Conservation (phyloP, 2,329 filamentous ascomycete genomes). For the Zymoseptoria ardabiliae region DNA sequence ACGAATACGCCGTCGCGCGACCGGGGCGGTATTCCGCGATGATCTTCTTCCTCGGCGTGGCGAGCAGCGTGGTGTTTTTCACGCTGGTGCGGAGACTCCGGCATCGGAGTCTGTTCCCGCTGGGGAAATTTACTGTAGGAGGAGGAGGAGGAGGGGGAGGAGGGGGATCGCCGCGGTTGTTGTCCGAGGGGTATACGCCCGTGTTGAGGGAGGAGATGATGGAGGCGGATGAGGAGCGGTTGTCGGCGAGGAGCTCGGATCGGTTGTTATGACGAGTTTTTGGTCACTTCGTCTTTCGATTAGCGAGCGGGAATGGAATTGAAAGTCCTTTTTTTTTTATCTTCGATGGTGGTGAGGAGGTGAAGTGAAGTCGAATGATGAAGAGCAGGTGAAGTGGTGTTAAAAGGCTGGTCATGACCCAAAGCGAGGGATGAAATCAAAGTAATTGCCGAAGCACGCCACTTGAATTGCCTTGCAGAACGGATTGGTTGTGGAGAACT, state of each 20-base stretch:
- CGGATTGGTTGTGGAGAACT: neutral
- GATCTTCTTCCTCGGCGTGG: slow-evolving; percentile 5
- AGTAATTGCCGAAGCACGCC: neutral
- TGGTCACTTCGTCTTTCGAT: neutral
- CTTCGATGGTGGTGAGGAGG: neutral
- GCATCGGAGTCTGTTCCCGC: neutral
- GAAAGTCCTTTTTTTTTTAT: neutral
- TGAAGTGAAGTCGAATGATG: neutral
- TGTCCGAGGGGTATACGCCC: neutral
- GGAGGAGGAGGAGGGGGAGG: no score
- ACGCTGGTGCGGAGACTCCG: slow-evolving; percentile 2
- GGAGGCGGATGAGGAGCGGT: neutral
- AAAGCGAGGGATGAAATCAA: neutral
- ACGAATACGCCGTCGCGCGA: neutral
- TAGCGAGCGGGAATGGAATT: neutral
- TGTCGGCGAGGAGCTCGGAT: neutral
- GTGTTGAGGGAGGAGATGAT: neutral
- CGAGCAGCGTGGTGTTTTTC: slow-evolving; percentile 2
- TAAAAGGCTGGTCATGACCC: neutral
- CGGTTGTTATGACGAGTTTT: neutral
- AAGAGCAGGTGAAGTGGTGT: neutral
- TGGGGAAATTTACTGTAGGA: neutral
- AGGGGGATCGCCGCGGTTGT: neutral
- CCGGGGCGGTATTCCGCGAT: slow-evolving; percentile 1
- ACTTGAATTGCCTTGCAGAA: neutral